Percentiles rank a stretch among this genome's conserved stretches.
Conservation (phyloP, 768 basidiomycete species). For the Lanmaoa pseudosensibilis region DNA sequence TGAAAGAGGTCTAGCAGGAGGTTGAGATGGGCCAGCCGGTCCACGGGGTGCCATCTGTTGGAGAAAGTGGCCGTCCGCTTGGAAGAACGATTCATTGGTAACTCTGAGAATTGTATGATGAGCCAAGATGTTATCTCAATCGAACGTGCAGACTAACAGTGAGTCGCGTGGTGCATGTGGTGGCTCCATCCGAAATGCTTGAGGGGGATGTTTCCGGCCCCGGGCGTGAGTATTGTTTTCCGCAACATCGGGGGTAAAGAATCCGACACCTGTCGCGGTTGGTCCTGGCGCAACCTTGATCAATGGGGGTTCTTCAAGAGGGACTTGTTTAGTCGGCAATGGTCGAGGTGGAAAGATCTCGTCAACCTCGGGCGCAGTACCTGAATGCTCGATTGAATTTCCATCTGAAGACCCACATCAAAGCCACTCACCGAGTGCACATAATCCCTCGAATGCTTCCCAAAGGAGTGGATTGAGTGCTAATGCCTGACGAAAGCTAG, state of each 20-base stretch:
- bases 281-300: conserved; percentile 43
- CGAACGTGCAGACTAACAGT: conserved; percentile 43
- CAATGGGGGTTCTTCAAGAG: conserved; percentile 50
- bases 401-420: conserved; percentile 2
- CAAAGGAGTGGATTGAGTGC: conserved; percentile 76
- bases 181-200: conserved; percentile 58
- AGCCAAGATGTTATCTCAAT: not conserved
- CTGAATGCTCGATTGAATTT: conserved; percentile 39
- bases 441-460: conserved; percentile 92
- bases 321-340: conserved; percentile 51
- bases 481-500: conserved; percentile 72
- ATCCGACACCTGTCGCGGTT: conserved; percentile 63
- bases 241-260: conserved; percentile 73
- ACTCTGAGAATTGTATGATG: conserved; percentile 39
- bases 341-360: conserved; percentile 68
- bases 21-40: conserved; percentile 44
- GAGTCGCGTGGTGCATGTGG: conserved; percentile 58
- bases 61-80: conserved; percentile 58
- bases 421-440: conserved; percentile 60
- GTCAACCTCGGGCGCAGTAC: conserved; percentile 69
- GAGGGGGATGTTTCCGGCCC: conserved; percentile 52
- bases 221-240: conserved; percentile 58
- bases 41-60: conserved; percentile 44
- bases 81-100: conserved; percentile 55
- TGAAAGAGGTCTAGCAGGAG: conserved; percentile 65